These are phyloP conservation scores for Peniophora sp. DNA, from an alignment of 1,284 basidiomycete species.

Conservation along the genomic window DNA sequence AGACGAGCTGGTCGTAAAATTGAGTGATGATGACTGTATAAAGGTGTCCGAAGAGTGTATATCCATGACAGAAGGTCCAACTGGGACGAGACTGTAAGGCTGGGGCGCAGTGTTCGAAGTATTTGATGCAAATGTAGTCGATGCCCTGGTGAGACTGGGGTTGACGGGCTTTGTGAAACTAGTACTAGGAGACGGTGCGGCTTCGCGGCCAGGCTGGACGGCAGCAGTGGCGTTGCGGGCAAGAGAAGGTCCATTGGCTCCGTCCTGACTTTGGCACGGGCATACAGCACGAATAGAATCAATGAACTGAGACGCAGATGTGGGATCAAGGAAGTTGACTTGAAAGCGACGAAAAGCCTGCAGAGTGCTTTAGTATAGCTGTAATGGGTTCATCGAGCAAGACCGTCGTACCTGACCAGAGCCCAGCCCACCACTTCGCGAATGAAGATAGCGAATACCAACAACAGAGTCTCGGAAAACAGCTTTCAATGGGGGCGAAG, in stretches of 20 bases:
- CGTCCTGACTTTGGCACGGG: slow-evolving; percentile 54
- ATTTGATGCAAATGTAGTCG: not conserved
- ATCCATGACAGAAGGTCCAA: not conserved
- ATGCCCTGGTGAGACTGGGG: too few species aligned
- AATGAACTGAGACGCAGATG: slow-evolving; percentile 47
- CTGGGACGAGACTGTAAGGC: not conserved
- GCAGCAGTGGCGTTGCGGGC: slow-evolving; percentile 1
- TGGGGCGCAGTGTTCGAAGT: not conserved
- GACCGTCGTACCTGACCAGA: slow-evolving; percentile 29
- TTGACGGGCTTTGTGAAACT: too few species aligned
- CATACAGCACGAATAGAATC: slow-evolving; percentile 57
- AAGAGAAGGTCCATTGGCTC: slow-evolving; percentile 11
- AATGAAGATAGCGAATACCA: slow-evolving; percentile 64
- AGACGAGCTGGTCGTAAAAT: not conserved
- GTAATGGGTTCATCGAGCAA: not conserved
- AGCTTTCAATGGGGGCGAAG: slow-evolving; percentile 52
- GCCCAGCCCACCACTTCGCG: slow-evolving; percentile 27
- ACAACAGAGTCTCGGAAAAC: slow-evolving; percentile 66
- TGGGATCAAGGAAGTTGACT: slow-evolving; percentile 49
- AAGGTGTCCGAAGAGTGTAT: not conserved
- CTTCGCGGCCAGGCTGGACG: not conserved
- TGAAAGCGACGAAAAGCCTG: slow-evolving; percentile 61
- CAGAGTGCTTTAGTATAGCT: slow-evolving; percentile 1
- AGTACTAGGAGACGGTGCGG: too few species aligned
- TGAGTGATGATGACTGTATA: not conserved